Evolutionary conservation across 768 basidiomycete species (phyloP).

Genomic region (Phylloporus rhodoxanthus): DNA sequence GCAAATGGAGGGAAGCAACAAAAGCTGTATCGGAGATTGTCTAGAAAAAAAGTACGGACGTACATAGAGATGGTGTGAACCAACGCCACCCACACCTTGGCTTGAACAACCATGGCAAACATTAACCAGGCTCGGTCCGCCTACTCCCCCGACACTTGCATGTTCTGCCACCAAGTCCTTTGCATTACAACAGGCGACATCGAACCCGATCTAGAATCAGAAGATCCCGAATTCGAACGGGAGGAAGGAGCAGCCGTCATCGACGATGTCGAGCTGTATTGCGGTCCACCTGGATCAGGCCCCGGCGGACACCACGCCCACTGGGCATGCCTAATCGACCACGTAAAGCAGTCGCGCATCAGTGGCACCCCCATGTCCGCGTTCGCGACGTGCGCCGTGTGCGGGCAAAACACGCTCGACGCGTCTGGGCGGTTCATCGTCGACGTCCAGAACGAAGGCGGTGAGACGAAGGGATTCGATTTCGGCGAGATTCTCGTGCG

Average conservation of each 20-base stretch:
- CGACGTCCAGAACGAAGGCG: slow-evolving; percentile 25
- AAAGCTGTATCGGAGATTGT: not conserved
- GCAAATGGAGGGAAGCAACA: not conserved
- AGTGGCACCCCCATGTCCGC: not conserved
- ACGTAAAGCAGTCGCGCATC: slow-evolving; percentile 3
- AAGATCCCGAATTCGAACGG: not conserved
- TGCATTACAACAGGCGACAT: slow-evolving; percentile 5
- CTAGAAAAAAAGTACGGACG: not conserved
- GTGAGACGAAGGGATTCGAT: slow-evolving; percentile 22
- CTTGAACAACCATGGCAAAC: slow-evolving; percentile 2
- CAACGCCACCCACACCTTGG: not conserved
- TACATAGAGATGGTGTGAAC: not conserved
- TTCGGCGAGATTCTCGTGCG: slow-evolving; percentile 25
- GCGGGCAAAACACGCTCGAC: slow-evolving; percentile 14
- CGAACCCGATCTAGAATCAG: slow-evolving; percentile 4
- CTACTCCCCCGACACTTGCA: slow-evolving; percentile 23
- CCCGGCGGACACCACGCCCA: slow-evolving; percentile 23
- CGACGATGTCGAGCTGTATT: slow-evolving; percentile 24
- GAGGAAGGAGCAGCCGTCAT: slow-evolving; percentile 8
- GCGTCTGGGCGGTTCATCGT: slow-evolving; percentile 17
- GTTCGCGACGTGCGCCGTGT: slow-evolving; percentile 11
- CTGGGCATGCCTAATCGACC: slow-evolving; percentile 25
- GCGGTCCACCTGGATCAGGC: slow-evolving; percentile 16
- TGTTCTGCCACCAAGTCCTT: slow-evolving; percentile 19
- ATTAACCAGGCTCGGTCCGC: slow-evolving; percentile 1